Evolutionary conservation across 2,329 filamentous ascomycete genomes (phyloP).

Genomic region (Sordariomycetes sp.): DNA sequence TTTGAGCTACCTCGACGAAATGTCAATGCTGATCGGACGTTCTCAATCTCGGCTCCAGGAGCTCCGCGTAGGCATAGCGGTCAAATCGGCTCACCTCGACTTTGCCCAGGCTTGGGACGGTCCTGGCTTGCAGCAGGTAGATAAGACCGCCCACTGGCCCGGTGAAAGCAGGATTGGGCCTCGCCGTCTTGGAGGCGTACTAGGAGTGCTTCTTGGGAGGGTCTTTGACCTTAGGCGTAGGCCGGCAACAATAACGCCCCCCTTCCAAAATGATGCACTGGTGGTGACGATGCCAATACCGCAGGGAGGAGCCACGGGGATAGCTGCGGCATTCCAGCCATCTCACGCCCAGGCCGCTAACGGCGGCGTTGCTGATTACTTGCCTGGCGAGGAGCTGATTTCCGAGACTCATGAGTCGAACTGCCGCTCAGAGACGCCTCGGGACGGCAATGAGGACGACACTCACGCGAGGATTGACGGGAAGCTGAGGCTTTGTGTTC

Average conservation of each 20-base stretch:
- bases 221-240: slow-evolving; percentile 42
- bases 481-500: slow-evolving; percentile 52
- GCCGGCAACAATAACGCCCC: not conserved
- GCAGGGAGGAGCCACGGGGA: not conserved
- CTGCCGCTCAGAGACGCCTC: not conserved
- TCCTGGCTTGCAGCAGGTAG: slow-evolving; percentile 46
- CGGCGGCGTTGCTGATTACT: not conserved
- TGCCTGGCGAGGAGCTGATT: not conserved
- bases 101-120: slow-evolving; percentile 54
- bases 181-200: slow-evolving; percentile 50
- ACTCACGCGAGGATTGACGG: slow-evolving; percentile 26
- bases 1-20: slow-evolving; percentile 69
- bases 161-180: slow-evolving; percentile 45
- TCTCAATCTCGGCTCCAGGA: slow-evolving; percentile 55
- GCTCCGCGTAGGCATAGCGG: slow-evolving; percentile 59
- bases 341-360: not conserved
- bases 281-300: not conserved
- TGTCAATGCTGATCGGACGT: slow-evolving; percentile 62
- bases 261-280: not conserved
- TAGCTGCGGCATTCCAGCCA: not conserved
- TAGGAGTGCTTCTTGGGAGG: slow-evolving; percentile 55
- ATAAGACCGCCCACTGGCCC: slow-evolving; percentile 42
- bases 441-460: not conserved
- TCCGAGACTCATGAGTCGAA: not conserved
- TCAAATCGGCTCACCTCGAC: slow-evolving; percentile 26